A percentile compares a stretch with the other conserved stretches of the same genome.
Evolutionary conservation across 139 green algal genomes (phyloP).

Genomic region (Chlamydomonas sp.): DNA sequence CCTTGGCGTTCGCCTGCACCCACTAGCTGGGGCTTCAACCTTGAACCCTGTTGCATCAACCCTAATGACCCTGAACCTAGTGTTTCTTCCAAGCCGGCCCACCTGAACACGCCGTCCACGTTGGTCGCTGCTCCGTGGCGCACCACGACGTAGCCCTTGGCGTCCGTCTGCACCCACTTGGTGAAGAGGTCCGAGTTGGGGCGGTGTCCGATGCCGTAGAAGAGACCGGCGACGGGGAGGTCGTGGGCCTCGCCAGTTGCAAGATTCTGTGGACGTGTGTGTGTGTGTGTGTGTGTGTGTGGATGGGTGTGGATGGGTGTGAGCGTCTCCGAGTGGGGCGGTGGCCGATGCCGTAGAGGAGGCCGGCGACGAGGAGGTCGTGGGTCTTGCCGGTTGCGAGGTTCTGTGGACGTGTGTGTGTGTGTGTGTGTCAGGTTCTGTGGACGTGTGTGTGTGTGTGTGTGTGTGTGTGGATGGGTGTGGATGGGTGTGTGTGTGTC

Average conservation of each 20-base stretch:
- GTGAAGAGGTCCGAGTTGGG: conserved; percentile 79
- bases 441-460: not conserved
- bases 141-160: conserved; percentile 85
- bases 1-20: no score
- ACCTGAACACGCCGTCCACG: no score
- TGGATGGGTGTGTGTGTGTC: no score
- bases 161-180: conserved; percentile 71
- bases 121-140: no score
- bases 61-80: no score
- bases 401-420: not conserved
- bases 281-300: no score
- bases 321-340: no score
- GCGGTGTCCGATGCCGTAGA: conserved; percentile 96
- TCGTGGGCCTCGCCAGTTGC: conserved; percentile 51
- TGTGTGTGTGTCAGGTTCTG: conserved; percentile 23
- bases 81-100: no score
- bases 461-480: not conserved
- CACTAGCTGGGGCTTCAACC: no score
- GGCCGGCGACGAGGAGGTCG: conserved; percentile 62
- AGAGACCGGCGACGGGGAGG: conserved; percentile 77
- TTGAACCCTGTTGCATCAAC: no score
- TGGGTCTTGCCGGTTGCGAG: not conserved
- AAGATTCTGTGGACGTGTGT: no score
- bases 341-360: conserved; percentile 99
- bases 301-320: no score